Base-by-base conservation (phyloP, 805 yeast genomes). In the Teunomyces cretensis region DNA sequence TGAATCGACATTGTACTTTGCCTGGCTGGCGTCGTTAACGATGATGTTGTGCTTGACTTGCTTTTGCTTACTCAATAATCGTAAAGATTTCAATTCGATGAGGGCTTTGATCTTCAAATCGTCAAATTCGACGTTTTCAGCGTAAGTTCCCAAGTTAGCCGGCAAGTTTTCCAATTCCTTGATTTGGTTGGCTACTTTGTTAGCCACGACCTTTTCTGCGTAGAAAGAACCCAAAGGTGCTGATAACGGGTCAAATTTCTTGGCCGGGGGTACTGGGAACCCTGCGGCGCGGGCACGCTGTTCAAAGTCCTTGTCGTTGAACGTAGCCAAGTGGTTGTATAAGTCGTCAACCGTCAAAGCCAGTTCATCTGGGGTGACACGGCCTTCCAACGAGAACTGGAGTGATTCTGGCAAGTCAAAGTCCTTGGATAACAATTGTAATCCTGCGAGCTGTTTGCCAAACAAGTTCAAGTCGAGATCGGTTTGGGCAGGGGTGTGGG, bases 51-150 rank as follows among this genome's bases (percentile, higher is more conserved):
- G 84, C 60, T 88, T 82, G 42, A 86, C 53, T 46, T 79, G 80
- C 57, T 86, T 87, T 60, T 87, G 96, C 52, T 83, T 80, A 1
- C 86, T 73, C 44, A 87, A 68, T 3, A 86, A 61, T 52, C 83
- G 79, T 47, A 87, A 68, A 1, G 86, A 70, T 60, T 86, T 87
- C 54, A 87, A 67, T 64, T 87, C 96, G 33, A 86, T 72, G 28
- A 87, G 64, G 4, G 89, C 81, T 44, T 74, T 77, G n/a, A 84
- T 61, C 61, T 86, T 86, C 44, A 84, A 62, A 12, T 72, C 75
- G 55, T 86, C 90, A 27, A 74, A 65, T 11, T 45, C 41, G 14
- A 35, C 38, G 24, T 51, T 44, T 9, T 44, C 49, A 2, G 49
- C 43, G 45, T 60, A 81, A 2, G 88, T 74, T 19, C 91, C 92